A percentile compares a stretch with the other conserved stretches of the same genome.
Conservation (phyloP, 805 yeast species). For the Myxozyma neotropica region DNA sequence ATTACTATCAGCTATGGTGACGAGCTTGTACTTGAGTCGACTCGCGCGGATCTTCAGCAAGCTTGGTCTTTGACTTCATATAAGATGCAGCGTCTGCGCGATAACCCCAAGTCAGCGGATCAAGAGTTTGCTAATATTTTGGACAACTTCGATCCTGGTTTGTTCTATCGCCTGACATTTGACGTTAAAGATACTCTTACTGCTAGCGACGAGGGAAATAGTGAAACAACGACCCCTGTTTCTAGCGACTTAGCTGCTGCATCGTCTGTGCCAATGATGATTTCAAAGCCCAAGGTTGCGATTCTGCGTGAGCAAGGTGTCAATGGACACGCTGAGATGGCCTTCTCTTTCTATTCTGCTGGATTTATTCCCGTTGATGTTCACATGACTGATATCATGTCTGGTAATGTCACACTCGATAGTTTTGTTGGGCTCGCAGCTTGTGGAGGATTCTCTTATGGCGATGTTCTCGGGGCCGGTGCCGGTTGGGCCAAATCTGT, state of each 20-base stretch:
- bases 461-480: conserved; percentile 98
- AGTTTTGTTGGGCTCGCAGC: conserved; percentile 94
- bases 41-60: conserved; percentile 54
- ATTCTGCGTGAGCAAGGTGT: conserved; percentile 98
- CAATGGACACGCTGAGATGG: conserved; percentile 98
- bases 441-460: conserved; percentile 98
- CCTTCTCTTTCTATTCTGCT: conserved; percentile 92
- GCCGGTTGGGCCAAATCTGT: conserved; percentile 99
- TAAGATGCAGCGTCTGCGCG: conserved; percentile 87
- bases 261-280: neutral
- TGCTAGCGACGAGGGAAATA: neutral
- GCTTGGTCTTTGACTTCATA: conserved; percentile 87
- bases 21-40: conserved; percentile 20
- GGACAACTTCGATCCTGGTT: conserved; percentile 89
- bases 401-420: conserved; percentile 69
- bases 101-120: conserved; percentile 86
- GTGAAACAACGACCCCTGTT: conserved; percentile 2
- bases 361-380: conserved; percentile 95
- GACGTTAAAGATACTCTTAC: conserved; percentile 40
- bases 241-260: neutral
- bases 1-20: conserved; percentile 25
- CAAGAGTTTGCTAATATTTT: conserved; percentile 75
- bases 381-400: conserved; percentile 90
- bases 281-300: conserved; percentile 79
- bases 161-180: conserved; percentile 76